A percentile compares a stretch with the other conserved stretches of the same genome.
phyloP scores from a whole-genome alignment of 495 filamentous ascomycete species.

The Daldinia concentrica region DNA sequence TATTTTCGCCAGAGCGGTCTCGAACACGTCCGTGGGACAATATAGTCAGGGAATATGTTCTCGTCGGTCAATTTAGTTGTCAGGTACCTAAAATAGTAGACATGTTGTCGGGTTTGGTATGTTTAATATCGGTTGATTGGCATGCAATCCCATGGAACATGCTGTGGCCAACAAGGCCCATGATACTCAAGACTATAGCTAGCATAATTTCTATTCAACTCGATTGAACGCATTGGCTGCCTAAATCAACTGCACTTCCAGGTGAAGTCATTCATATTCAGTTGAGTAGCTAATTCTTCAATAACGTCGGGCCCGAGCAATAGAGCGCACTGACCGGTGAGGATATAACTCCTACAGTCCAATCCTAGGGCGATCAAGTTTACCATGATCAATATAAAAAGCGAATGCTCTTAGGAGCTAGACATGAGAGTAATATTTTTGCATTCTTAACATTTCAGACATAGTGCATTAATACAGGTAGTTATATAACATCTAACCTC shows the following conservation, averaged over 20 bases:
- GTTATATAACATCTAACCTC: too few species aligned
- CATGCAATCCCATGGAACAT: too few species aligned
- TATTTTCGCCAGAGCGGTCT: background rate
- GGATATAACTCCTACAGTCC: background rate
- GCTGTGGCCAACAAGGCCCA: too few species aligned
- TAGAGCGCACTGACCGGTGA: background rate
- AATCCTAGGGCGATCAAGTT: background rate
- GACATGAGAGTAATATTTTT: background rate
- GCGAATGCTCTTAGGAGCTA: background rate
- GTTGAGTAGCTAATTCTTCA: background rate
- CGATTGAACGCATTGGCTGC: background rate
- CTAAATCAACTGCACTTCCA: background rate
- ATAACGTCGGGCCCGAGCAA: background rate
- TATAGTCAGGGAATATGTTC: background rate
- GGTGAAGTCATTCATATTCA: background rate
- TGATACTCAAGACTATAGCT: too few species aligned
- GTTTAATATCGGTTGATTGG: background rate
- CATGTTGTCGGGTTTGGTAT: background rate
- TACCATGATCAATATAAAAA: background rate
- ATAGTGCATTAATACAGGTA: background rate
- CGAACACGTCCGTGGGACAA: constrained; percentile 1
- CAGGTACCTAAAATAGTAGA: background rate
- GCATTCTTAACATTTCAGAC: background rate
- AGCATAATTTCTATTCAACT: background rate
- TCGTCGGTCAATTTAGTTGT: background rate